Evolutionary conservation across 805 yeast species (phyloP).

Genomic region (Kazachstania bromeliacearum): DNA sequence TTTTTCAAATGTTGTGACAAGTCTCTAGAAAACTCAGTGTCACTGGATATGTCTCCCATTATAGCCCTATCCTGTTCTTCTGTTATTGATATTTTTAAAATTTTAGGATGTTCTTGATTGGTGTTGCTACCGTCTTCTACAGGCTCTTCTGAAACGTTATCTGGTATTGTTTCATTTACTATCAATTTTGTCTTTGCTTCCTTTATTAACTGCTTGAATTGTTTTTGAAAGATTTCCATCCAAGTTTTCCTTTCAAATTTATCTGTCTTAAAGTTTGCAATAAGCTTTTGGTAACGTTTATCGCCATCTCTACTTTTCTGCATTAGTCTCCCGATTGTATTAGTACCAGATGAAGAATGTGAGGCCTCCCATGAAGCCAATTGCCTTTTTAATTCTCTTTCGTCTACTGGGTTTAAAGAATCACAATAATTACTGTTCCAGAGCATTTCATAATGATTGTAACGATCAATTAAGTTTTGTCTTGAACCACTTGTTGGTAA

Average conservation of each 20-base stretch:
- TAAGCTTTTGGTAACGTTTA: conserved; percentile 19
- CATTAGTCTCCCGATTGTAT: conserved; percentile 13
- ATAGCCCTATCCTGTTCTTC: background rate
- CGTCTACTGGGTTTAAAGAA: conserved; percentile 52
- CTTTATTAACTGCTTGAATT: conserved; percentile 32
- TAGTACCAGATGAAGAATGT: conserved; percentile 13
- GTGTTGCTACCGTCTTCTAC: conserved; percentile 17
- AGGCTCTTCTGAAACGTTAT: background rate
- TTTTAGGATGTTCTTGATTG: conserved; percentile 1
- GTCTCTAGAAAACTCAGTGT: background rate
- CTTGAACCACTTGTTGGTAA: conserved; percentile 58
- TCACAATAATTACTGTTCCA: conserved; percentile 74
- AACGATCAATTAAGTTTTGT: conserved; percentile 54
- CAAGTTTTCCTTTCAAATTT: conserved; percentile 39
- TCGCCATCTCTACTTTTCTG: conserved; percentile 34
- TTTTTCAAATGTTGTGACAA: too few species aligned
- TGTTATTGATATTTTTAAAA: too few species aligned
- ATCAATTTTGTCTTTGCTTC: conserved; percentile 31
- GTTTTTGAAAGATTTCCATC: conserved; percentile 33
- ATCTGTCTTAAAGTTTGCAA: conserved; percentile 34
- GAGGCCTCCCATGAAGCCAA: conserved; percentile 60
- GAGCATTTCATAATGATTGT: conserved; percentile 64
- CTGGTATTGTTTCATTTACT: conserved; percentile 10
- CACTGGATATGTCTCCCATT: background rate
- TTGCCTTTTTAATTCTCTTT: conserved; percentile 43